phyloP scores from a whole-genome alignment of 768 basidiomycete genomes.

The Termitomyces sp. region DNA sequence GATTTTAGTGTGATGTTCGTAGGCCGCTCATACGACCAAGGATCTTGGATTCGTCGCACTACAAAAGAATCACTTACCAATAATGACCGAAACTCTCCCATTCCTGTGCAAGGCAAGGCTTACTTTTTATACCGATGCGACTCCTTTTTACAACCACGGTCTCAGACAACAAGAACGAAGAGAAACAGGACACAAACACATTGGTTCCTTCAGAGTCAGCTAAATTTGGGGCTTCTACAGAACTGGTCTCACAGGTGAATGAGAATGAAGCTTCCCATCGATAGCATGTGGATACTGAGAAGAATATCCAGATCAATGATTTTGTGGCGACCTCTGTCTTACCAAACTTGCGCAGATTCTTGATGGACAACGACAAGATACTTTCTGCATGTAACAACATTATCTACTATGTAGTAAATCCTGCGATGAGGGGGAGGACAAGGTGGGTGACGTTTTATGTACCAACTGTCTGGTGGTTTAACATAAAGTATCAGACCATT shows the following conservation, averaged over 20 bases:
- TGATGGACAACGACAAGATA: constrained; percentile 83
- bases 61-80: constrained; percentile 54
- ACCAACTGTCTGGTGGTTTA: constrained; percentile 6
- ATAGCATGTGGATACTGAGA: constrained; percentile 1
- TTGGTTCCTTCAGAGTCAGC: constrained; percentile 31
- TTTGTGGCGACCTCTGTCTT: constrained; percentile 68
- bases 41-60: constrained; percentile 72
- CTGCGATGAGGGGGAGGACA: constrained; percentile 72
- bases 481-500: constrained; percentile 47
- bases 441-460: constrained; percentile 38
- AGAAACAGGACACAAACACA: constrained; percentile 48
- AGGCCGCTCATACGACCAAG: constrained; percentile 67
- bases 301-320: constrained; percentile 48
- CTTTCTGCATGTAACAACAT: constrained; percentile 77
- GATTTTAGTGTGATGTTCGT: constrained; percentile 74
- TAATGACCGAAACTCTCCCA: constrained; percentile 72
- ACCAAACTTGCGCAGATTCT: constrained; percentile 71
- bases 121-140: not conserved
- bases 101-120: constrained; percentile 32
- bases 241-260: constrained; percentile 43
- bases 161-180: constrained; percentile 45
- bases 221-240: constrained; percentile 30
- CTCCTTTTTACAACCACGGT: not conserved
- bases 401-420: constrained; percentile 76
- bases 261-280: not conserved